Evolutionary conservation across 139 green algal genomes (phyloP), one percentile per base, ranked within the genome.

Genomic region (Microglena sp.): DNA sequence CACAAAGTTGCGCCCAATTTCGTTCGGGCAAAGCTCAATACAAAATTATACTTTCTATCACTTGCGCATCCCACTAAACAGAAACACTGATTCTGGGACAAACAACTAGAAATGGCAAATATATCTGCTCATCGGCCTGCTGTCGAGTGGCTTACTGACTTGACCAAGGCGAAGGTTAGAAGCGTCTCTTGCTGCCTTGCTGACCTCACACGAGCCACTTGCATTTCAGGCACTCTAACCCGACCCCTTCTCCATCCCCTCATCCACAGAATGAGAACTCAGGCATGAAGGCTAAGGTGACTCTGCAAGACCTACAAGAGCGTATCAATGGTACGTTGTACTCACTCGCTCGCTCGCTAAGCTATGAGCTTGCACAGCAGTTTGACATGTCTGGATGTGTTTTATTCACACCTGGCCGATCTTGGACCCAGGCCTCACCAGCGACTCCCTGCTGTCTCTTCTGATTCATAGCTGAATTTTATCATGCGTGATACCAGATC

Each of bases 281-380:
- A 2, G 80, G 77, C 5, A 53, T 69, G 0, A 76, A 81, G 59
- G 62, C 76, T 1, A 86, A 87, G 55, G 67, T 85, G 1, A 90
- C 82, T 3, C 85, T 92, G 11, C 72, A 85, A 33, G 84, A 91
- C 43, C 40, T 90, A 0, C 67, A 80, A 22, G 82, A 92, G 45
- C 74, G 77, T 5, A 66, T 75, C 5, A 82, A 89, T 63, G 79
- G 82, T 86, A 27, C 60, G 64, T n/a, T 36, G 8, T 22, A 35
- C n/a, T n/a, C n/a, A n/a, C n/a, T n/a, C n/a, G n/a, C n/a, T n/a
- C n/a, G n/a, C n/a, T n/a, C n/a, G n/a, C n/a, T n/a, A n/a, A n/a
- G n/a, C n/a, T n/a, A 45, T 6, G 15, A 62, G n/a, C 24, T 59
- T 4, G 22, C 15, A 28, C 28, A 5, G n/a, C 28, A 62, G 26